Conservation (phyloP, 1,284 basidiomycete species). For the Violaceomyces palustris region DNA sequence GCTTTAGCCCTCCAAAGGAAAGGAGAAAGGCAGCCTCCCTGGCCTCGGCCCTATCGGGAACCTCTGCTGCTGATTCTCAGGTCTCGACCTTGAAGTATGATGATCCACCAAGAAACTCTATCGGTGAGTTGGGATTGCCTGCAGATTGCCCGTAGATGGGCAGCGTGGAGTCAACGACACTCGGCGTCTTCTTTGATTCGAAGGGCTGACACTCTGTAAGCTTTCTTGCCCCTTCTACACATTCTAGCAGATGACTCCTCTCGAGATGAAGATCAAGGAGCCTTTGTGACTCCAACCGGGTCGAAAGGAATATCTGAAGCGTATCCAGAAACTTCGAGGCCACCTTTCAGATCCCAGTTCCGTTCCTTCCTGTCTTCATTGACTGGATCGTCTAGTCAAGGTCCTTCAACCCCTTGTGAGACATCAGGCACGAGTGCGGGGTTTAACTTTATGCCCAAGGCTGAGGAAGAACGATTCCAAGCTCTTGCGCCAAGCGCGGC, state of each 20-base stretch:
- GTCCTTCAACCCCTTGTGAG: constrained; percentile 7
- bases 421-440: constrained; percentile 11
- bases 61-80: constrained; percentile 3
- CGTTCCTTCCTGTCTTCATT: constrained; percentile 38
- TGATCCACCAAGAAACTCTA: background rate
- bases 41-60: constrained; percentile 13
- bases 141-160: too few species aligned
- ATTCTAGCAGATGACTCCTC: too few species aligned
- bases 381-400: constrained; percentile 5
- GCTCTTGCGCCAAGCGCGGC: background rate
- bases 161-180: too few species aligned
- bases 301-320: too few species aligned
- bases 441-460: constrained; percentile 4
- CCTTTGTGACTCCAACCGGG: too few species aligned
- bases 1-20: constrained; percentile 5
- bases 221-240: too few species aligned
- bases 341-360: too few species aligned
- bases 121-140: too few species aligned
- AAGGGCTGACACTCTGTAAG: constrained; percentile 9
- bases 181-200: too few species aligned
- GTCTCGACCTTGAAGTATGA: constrained; percentile 22
- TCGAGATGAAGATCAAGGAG: too few species aligned
- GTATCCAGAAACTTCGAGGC: too few species aligned
- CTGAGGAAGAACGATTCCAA: background rate
- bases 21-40: constrained; percentile 11